phyloP scores from a whole-genome alignment of 2,329 filamentous ascomycete genomes.

The Calonectria leucothoes region DNA sequence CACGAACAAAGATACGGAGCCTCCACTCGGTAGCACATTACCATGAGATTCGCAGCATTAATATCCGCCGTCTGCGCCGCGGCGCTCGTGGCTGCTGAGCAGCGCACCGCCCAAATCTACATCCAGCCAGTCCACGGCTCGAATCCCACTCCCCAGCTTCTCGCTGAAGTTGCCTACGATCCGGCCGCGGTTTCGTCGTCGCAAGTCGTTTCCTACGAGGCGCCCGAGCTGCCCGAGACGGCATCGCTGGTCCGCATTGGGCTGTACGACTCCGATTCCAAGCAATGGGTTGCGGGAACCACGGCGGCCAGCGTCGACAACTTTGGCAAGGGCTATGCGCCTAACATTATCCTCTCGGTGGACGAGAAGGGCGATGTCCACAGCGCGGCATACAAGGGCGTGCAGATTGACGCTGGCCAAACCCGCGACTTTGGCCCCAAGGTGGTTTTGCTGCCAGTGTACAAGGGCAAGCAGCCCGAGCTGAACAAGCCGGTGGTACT shows the following conservation, averaged over 20 bases:
- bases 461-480: slow-evolving; percentile 65
- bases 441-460: slow-evolving; percentile 61
- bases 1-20: background rate
- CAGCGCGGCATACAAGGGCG: slow-evolving; percentile 65
- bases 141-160: slow-evolving; percentile 50
- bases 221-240: slow-evolving; percentile 62
- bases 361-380: slow-evolving; percentile 58
- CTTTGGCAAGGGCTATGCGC: slow-evolving; percentile 71
- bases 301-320: slow-evolving; percentile 67
- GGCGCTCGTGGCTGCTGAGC: slow-evolving; percentile 51
- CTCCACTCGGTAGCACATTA: slow-evolving; percentile 10
- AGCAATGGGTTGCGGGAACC: slow-evolving; percentile 65
- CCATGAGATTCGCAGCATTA: slow-evolving; percentile 56
- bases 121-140: slow-evolving; percentile 61
- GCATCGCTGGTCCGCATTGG: slow-evolving; percentile 67
- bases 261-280: slow-evolving; percentile 61
- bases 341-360: slow-evolving; percentile 65
- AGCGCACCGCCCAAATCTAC: slow-evolving; percentile 63
- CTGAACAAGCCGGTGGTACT: slow-evolving; percentile 74
- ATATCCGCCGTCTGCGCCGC: slow-evolving; percentile 57
- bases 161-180: slow-evolving; percentile 70
- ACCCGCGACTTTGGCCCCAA: slow-evolving; percentile 75
- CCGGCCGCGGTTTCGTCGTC: slow-evolving; percentile 55
- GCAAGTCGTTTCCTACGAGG: slow-evolving; percentile 65
- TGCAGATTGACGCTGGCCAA: slow-evolving; percentile 70